These are phyloP conservation scores for Gypsophila paniculata DNA, from an alignment of 179 eudicot species.

Conservation along the genomic window DNA sequence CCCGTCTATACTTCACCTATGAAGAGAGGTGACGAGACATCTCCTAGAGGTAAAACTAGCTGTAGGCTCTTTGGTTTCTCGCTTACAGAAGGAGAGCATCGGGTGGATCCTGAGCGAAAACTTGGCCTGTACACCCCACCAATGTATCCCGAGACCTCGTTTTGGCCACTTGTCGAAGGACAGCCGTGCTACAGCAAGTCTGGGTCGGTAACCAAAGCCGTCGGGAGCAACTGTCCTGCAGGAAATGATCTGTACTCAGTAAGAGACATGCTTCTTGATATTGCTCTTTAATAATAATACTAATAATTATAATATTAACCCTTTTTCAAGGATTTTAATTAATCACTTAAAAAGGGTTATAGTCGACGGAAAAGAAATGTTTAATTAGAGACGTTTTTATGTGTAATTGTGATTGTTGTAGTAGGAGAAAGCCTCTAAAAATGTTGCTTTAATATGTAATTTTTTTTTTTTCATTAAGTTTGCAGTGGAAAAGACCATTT, in stretches of 20 bases:
- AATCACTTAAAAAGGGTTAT: not conserved
- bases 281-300: constrained; percentile 22
- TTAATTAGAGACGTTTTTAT: not conserved
- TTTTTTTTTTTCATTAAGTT: constrained; percentile 8
- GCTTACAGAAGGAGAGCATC: constrained; percentile 35
- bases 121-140: constrained; percentile 22
- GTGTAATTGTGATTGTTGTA: constrained; percentile 10
- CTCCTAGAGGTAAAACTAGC: constrained; percentile 33
- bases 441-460: constrained; percentile 11
- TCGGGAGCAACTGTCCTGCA: constrained; percentile 21
- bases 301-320: not conserved
- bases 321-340: too few relatives aligned
- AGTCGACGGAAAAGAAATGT: not conserved
- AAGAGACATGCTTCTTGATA: constrained; percentile 40
- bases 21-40: constrained; percentile 23
- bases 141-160: constrained; percentile 17
- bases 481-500: constrained; percentile 10
- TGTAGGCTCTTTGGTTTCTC: constrained; percentile 47
- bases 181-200: constrained; percentile 33
- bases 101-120: constrained; percentile 23
- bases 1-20: constrained; percentile 15
- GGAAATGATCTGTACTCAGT: constrained; percentile 32
- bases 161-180: constrained; percentile 39
- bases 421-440: constrained; percentile 13
- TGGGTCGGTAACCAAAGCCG: constrained; percentile 25